phyloP scores from a whole-genome alignment of 2,329 filamentous ascomycete species.

The Juglanconis sp. region DNA sequence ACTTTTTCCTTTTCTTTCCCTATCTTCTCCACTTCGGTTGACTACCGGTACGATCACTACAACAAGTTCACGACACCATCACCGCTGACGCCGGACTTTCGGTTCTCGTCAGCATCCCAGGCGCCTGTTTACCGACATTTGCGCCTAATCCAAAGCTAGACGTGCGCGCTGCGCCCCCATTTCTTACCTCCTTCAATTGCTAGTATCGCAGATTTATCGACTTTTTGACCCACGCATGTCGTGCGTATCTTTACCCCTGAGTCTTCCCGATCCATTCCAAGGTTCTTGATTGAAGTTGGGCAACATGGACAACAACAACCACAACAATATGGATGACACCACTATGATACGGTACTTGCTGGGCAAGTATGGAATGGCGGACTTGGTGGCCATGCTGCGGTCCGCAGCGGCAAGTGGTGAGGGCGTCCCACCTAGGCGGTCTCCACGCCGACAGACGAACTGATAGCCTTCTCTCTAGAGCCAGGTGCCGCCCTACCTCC shows the following conservation, averaged over 20 bases:
- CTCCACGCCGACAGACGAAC: background rate
- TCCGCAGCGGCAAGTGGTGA: conserved; percentile 18
- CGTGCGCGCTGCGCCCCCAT: conserved; percentile 4
- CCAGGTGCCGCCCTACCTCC: conserved; percentile 15
- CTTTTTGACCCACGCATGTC: conserved; percentile 13
- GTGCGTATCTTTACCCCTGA: conserved; percentile 12
- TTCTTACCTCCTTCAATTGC: conserved; percentile 1
- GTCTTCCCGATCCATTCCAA: conserved; percentile 13
- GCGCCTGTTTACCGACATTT: conserved; percentile 15
- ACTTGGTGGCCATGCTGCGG: conserved; percentile 18
- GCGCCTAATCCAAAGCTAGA: conserved; percentile 11
- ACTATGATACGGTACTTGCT: conserved; percentile 19
- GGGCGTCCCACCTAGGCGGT: conserved; percentile 1
- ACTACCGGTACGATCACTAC: background rate
- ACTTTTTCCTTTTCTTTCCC: conserved; percentile 1
- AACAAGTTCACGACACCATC: conserved; percentile 7
- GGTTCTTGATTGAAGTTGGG: conserved; percentile 7
- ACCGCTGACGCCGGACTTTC: conserved; percentile 8
- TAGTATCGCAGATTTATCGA: background rate
- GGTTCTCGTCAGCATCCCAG: conserved; percentile 2
- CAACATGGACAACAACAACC: conserved; percentile 15
- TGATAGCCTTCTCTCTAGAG: conserved; percentile 7
- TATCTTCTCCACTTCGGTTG: conserved; percentile 7
- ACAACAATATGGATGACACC: conserved; percentile 17
- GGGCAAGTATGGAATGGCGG: conserved; percentile 19